Conservation (phyloP, 1,284 basidiomycete genomes). For the Neotropicomus parvogracilis region DNA sequence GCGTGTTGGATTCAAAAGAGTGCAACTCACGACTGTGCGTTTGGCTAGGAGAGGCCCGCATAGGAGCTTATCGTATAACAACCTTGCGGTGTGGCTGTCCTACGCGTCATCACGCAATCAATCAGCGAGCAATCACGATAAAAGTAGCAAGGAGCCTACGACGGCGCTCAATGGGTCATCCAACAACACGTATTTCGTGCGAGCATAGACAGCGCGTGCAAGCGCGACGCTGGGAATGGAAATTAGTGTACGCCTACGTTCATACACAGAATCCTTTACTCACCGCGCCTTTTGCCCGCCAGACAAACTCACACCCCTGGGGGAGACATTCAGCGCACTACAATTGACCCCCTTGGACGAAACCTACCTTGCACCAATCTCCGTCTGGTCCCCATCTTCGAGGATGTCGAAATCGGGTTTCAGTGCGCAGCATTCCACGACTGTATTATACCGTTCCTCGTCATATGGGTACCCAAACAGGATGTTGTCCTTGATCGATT, state of each 20-base stretch:
- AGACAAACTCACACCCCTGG: conserved; percentile 45
- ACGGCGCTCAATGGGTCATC: conserved; percentile 61
- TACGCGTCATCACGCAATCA: conserved; percentile 23
- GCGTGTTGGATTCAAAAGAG: neutral
- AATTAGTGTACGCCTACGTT: conserved; percentile 1
- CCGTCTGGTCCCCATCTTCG: conserved; percentile 39
- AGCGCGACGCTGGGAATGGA: conserved; percentile 44
- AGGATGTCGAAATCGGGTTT: conserved; percentile 50
- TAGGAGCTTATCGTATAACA: conserved; percentile 52
- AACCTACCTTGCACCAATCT: conserved; percentile 34
- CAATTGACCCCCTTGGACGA: neutral
- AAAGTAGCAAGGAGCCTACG: conserved; percentile 26
- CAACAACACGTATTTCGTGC: conserved; percentile 48
- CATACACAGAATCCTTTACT: neutral
- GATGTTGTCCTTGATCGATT: conserved; percentile 44
- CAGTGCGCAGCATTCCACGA: conserved; percentile 62
- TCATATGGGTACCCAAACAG: conserved; percentile 45
- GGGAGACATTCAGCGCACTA: neutral
- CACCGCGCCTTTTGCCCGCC: conserved; percentile 54
- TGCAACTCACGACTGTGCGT: conserved; percentile 52
- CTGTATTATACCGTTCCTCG: conserved; percentile 39
- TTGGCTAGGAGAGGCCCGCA: conserved; percentile 52
- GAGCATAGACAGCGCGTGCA: conserved; percentile 53
- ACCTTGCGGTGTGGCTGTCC: conserved; percentile 60
- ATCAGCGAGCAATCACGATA: neutral